phyloP scores from a whole-genome alignment of 139 green algal genomes.

The Volvox reticuliferus region DNA sequence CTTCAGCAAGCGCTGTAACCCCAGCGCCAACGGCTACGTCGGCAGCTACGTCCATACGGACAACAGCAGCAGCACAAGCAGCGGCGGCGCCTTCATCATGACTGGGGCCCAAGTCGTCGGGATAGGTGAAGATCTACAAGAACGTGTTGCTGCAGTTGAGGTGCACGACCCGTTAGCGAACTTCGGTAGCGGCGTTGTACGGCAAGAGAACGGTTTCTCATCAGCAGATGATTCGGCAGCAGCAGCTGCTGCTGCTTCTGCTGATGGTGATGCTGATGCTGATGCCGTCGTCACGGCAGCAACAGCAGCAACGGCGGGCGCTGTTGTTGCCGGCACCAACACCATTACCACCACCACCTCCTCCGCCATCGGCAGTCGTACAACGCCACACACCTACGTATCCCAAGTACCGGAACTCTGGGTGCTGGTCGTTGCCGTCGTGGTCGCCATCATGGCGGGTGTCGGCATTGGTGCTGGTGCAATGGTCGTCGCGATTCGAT shows the following conservation, averaged over 20 bases:
- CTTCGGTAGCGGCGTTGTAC: background rate
- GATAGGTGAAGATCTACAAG: background rate
- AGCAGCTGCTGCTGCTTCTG: background rate
- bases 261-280: background rate
- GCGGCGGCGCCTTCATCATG: background rate
- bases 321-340: background rate
- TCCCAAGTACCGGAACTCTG: no score
- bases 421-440: background rate
- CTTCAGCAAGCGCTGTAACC: slow-evolving; percentile 1
- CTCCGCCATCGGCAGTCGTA: background rate
- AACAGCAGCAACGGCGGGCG: background rate
- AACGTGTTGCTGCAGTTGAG: background rate
- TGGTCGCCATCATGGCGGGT: background rate
- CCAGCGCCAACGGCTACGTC: background rate
- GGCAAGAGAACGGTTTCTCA: background rate
- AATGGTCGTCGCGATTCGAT: background rate
- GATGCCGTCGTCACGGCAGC: background rate
- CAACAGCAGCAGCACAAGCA: background rate
- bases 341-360: background rate
- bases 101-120: background rate
- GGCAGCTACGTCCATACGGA: background rate
- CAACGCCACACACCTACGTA: background rate
- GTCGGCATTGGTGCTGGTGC: background rate
- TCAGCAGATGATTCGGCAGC: no score
- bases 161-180: background rate